Conservation (phyloP, 805 yeast genomes). For the Saturnispora gosingensis region DNA sequence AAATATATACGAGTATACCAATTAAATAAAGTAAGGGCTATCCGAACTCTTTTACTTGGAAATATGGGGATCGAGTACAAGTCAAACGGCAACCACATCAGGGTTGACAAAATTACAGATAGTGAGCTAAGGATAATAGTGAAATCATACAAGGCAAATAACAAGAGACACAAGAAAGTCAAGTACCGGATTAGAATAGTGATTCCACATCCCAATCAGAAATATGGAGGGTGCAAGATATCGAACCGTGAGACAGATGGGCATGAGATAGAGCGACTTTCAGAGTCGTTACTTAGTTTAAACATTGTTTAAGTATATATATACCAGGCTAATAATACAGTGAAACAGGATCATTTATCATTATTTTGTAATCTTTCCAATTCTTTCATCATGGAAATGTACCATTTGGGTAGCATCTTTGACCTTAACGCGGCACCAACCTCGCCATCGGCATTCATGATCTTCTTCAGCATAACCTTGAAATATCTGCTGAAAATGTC, state of each 20-base stretch:
- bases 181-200: not conserved
- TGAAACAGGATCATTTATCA: not conserved
- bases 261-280: not conserved
- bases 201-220: not conserved
- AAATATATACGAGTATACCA: too few species aligned
- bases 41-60: not conserved
- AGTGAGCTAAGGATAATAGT: not conserved
- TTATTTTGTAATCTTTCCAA: constrained; percentile 7
- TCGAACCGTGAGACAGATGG: not conserved
- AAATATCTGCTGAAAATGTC: constrained; percentile 25
- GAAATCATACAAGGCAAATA: not conserved
- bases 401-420: constrained; percentile 21
- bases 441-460: constrained; percentile 23
- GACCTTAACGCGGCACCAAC: constrained; percentile 19
- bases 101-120: not conserved
- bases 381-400: constrained; percentile 7
- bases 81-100: not conserved
- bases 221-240: not conserved
- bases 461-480: constrained; percentile 23
- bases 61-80: not conserved
- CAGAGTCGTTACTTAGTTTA: not conserved
- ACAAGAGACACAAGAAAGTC: not conserved
- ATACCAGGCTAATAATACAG: not conserved
- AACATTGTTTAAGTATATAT: not conserved
- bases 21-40: not conserved